These are phyloP conservation scores for Chernovozyma sophiae-reginae DNA, from an alignment of 1,139 yeast genomes.

Conservation along the genomic window DNA sequence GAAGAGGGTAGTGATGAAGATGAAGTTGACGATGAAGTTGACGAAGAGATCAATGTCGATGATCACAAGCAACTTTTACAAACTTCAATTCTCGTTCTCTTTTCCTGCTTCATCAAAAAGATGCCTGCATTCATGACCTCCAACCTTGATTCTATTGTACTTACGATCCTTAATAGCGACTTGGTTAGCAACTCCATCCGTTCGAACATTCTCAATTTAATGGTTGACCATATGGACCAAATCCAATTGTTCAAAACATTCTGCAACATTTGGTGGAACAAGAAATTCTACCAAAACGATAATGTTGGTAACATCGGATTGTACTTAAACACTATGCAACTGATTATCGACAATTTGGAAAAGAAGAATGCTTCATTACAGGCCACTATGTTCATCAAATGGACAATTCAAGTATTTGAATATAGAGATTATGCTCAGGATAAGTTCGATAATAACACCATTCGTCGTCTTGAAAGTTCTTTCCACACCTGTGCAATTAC, in stretches of 20 bases:
- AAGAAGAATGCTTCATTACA: constrained; percentile 71
- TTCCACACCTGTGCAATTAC: constrained; percentile 70
- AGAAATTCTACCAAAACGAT: constrained; percentile 29
- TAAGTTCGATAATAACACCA: constrained; percentile 64
- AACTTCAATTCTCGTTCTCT: constrained; percentile 63
- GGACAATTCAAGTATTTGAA: constrained; percentile 71
- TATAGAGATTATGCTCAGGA: constrained; percentile 47
- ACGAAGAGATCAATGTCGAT: constrained; percentile 23
- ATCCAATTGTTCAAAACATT: constrained; percentile 60
- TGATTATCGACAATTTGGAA: constrained; percentile 61
- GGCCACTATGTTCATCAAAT: constrained; percentile 65
- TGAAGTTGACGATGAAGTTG: constrained; percentile 16
- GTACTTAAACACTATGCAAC: constrained; percentile 62
- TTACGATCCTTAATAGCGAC: constrained; percentile 53
- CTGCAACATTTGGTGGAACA: constrained; percentile 54
- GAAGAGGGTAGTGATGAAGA: constrained; percentile 13
- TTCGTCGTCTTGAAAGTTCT: constrained; percentile 75
- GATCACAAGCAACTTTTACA: constrained; percentile 41
- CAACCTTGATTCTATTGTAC: constrained; percentile 58
- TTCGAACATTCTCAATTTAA: constrained; percentile 57
- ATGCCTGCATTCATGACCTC: constrained; percentile 84
- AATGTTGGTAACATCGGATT: constrained; percentile 63
- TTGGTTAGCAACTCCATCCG: constrained; percentile 58
- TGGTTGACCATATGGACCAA: constrained; percentile 67
- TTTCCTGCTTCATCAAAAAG: constrained; percentile 73